Evolutionary conservation across 225 moss, liverwort and hornwort genomes (phyloP), one percentile per base, ranked within the genome.

Genomic region (Takakia lepidozioides): DNA sequence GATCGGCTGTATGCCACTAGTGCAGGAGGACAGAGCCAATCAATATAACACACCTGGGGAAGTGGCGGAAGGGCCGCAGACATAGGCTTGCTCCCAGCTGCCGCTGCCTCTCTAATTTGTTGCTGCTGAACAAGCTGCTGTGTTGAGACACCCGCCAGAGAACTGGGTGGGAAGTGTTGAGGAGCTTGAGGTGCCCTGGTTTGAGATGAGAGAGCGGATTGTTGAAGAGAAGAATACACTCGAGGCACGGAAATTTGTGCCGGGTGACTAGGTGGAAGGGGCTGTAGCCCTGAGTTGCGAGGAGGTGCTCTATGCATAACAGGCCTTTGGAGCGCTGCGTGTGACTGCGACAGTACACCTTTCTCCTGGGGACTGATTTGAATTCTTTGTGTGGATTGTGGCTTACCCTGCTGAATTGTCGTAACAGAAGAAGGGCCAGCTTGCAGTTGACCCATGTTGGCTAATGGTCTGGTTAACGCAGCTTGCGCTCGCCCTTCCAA

Each of bases 391-490:
- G 66, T 29, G 57, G 64, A 25, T 24, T 66, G 73, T 40, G 69
- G 48, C 66, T 79, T 79, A 16, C 69, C 73, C 59, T 62, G 45
- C 48, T 55, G 67, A 55, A 38, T 61, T 38, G 58, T 59, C 24
- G 42, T 54, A 1, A 49, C 29, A 21, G 50, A 40, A 25, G 70
- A 57, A 48, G 60, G 64, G 11, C 62, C 66, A 40, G 61, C 70
- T 55, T 55, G 70, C 37, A 62, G 57, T 25, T 64, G 71, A 29
- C 71, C 78, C 68, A 73, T 51, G 43, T 74, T 74, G 10, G 74
- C 74, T n/a, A 74, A 74, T 13, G 80, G 74, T 5, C 80, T 57
- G 23, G 60, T 58, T 15, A 80, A 70, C 35, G 70, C 61, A 38
- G 80, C 57, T 58, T 74, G 74, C 28, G 61, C 67, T 25, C 74